phyloP scores from a whole-genome alignment of 345 rosid genomes.

The Sapria himalayana region DNA sequence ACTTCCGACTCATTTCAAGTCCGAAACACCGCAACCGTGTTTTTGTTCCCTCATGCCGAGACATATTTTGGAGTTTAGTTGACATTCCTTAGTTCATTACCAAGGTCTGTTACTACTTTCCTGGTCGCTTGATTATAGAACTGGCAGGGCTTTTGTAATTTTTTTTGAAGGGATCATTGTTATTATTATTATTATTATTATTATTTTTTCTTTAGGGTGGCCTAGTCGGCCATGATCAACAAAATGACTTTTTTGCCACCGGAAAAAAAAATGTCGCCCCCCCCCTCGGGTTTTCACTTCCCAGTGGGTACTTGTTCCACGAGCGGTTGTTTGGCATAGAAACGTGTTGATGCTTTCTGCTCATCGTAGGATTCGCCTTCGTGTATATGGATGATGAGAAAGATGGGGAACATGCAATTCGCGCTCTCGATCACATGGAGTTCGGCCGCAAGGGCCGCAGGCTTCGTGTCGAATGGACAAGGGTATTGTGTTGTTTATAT shows the following conservation, averaged over 20 bases:
- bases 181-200: too few relatives aligned
- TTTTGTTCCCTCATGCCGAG: conserved; percentile 49
- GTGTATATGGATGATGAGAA: conserved; percentile 92
- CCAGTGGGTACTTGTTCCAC: too few relatives aligned
- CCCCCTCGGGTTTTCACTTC: too few relatives aligned
- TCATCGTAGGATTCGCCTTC: conserved; percentile 77
- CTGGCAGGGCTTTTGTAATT: conserved; percentile 23
- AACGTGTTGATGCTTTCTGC: too few relatives aligned
- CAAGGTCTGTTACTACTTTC: conserved; percentile 86
- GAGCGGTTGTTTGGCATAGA: too few relatives aligned
- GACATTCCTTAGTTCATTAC: conserved; percentile 55
- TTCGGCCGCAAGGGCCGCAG: conserved; percentile 85
- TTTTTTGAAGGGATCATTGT: conserved; percentile 17
- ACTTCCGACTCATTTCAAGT: conserved; percentile 46
- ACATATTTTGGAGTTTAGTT: conserved; percentile 69
- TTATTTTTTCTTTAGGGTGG: too few relatives aligned
- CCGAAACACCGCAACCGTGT: conserved; percentile 41
- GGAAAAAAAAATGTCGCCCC: conserved; percentile 11
- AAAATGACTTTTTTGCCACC: conserved; percentile 10
- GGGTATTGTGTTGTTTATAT: conserved; percentile 17
- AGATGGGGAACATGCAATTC: conserved; percentile 95
- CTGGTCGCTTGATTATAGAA: conserved; percentile 46
- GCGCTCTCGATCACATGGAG: conserved; percentile 63
- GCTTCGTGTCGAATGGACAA: conserved; percentile 98
- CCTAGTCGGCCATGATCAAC: too few relatives aligned